Conservation (phyloP, 2,329 filamentous ascomycete genomes). For the Microcyclospora tardicrescens region DNA sequence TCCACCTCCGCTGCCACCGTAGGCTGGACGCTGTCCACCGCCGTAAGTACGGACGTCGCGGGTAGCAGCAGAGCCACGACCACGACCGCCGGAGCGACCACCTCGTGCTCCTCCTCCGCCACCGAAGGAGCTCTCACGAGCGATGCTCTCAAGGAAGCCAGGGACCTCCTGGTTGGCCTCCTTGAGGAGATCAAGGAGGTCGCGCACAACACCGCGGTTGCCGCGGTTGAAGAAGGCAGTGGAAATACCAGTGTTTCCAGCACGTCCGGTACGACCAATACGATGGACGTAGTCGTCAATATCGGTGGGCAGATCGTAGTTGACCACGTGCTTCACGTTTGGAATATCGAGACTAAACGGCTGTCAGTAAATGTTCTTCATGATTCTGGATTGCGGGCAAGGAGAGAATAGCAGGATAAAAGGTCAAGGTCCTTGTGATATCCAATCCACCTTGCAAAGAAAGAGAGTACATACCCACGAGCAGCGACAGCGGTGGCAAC, state of each 20-base stretch:
- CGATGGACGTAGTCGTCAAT: conserved; percentile 98
- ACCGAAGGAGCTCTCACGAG: conserved; percentile 80
- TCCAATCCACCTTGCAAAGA: not conserved
- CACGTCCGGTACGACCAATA: conserved; percentile 99
- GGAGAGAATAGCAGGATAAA: not conserved
- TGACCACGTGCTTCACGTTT: conserved; percentile 93
- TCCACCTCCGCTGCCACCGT: conserved; percentile 38
- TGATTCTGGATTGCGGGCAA: conserved; percentile 1
- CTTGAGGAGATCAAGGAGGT: conserved; percentile 94
- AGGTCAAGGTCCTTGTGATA: not conserved
- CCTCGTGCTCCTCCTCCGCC: conserved; percentile 54
- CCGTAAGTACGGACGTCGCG: conserved; percentile 67
- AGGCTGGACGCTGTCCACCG: conserved; percentile 41
- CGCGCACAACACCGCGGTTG: conserved; percentile 93
- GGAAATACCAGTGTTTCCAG: conserved; percentile 94
- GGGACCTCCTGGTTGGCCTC: conserved; percentile 97
- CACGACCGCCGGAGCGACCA: conserved; percentile 52
- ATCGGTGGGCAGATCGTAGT: conserved; percentile 98
- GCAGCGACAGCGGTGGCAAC: conserved; percentile 96
- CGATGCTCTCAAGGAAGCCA: conserved; percentile 88
- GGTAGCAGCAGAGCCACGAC: conserved; percentile 56
- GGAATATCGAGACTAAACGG: conserved; percentile 65
- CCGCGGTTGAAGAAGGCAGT: conserved; percentile 99
- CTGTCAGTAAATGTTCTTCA: not conserved
- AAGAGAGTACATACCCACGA: conserved; percentile 27